phyloP scores from a whole-genome alignment of 2,329 filamentous ascomycete species.

The Paraphoma sp. region DNA sequence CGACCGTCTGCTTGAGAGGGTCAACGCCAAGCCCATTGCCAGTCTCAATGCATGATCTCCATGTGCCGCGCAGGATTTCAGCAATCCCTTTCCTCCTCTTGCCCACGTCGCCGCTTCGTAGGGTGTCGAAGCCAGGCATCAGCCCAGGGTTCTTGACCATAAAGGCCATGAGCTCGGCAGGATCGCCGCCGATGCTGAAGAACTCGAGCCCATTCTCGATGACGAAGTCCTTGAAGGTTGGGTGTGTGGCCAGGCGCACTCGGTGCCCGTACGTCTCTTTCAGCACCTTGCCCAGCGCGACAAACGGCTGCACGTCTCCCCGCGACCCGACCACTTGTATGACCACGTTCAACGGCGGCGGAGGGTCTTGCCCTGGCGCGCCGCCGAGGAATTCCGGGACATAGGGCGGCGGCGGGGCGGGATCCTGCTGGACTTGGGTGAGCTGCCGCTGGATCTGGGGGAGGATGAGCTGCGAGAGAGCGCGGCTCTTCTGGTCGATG shows the following conservation, averaged over 20 bases:
- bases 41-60: slow-evolving; percentile 83
- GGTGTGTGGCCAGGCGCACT: slow-evolving; percentile 57
- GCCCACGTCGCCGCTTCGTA: slow-evolving; percentile 78
- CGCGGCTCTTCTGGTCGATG: slow-evolving; percentile 47
- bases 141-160: slow-evolving; percentile 90
- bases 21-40: slow-evolving; percentile 67
- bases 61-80: slow-evolving; percentile 83
- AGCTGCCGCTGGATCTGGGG: slow-evolving; percentile 49
- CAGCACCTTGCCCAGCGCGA: slow-evolving; percentile 57
- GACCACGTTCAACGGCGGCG: slow-evolving; percentile 57
- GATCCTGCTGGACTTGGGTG: slow-evolving; percentile 55
- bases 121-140: slow-evolving; percentile 80
- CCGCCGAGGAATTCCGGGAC: slow-evolving; percentile 76
- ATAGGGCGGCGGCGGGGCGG: slow-evolving; percentile 69
- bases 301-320: slow-evolving; percentile 59
- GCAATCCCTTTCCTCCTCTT: slow-evolving; percentile 77
- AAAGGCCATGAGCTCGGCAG: slow-evolving; percentile 68
- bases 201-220: slow-evolving; percentile 58
- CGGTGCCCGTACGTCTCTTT: slow-evolving; percentile 57
- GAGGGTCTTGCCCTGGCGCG: slow-evolving; percentile 62
- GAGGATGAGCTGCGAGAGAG: slow-evolving; percentile 45
- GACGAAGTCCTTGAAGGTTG: slow-evolving; percentile 57
- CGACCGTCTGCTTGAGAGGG: slow-evolving; percentile 60
- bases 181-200: slow-evolving; percentile 59
- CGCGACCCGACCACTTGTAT: slow-evolving; percentile 58